phyloP scores from a whole-genome alignment of 2,329 filamentous ascomycete species.

The Penicillium occitanis region DNA sequence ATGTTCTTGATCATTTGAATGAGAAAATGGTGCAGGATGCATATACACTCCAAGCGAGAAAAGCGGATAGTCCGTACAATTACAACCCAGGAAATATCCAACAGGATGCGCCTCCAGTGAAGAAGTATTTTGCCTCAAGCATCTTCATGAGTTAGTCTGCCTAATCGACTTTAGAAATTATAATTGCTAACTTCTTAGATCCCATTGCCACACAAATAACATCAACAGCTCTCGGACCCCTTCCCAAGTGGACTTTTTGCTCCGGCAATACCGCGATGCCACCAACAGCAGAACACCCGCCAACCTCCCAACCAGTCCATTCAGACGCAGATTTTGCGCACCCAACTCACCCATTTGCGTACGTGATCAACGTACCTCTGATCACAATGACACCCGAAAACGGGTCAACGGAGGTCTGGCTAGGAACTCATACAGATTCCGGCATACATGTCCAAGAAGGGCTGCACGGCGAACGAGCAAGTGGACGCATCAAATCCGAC shows the following conservation, averaged over 20 bases:
- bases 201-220: conserved; percentile 35
- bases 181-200: conserved; percentile 16
- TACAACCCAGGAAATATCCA: conserved; percentile 51
- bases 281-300: conserved; percentile 39
- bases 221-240: conserved; percentile 55
- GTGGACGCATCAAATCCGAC: not conserved
- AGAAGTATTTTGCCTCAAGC: conserved; percentile 32
- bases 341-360: conserved; percentile 55
- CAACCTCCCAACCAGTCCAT: conserved; percentile 54
- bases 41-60: conserved; percentile 53
- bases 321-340: conserved; percentile 61
- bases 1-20: conserved; percentile 57
- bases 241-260: conserved; percentile 58
- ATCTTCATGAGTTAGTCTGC: conserved; percentile 45
- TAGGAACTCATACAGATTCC: conserved; percentile 58
- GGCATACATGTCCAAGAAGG: conserved; percentile 54
- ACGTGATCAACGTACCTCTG: conserved; percentile 56
- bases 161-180: conserved; percentile 53
- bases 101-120: conserved; percentile 56
- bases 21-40: conserved; percentile 61
- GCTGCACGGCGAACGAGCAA: conserved; percentile 55
- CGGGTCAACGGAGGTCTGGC: conserved; percentile 60
- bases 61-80: conserved; percentile 27
- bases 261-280: conserved; percentile 61
- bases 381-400: conserved; percentile 52